These are phyloP conservation scores for Auricularia sp. DNA, from an alignment of 768 basidiomycete genomes.

Conservation along the genomic window DNA sequence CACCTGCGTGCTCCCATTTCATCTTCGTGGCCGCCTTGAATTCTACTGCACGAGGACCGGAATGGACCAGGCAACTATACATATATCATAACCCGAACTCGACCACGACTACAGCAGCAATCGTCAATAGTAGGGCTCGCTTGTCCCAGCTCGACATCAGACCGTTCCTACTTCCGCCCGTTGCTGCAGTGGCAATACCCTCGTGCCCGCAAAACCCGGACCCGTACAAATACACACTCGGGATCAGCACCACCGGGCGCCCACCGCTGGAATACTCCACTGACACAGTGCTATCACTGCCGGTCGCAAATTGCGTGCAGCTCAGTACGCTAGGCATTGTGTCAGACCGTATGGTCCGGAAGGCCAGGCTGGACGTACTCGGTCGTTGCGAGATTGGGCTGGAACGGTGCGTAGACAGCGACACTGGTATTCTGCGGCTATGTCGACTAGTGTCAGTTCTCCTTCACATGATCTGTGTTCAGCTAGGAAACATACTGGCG, in stretches of 20 bases:
- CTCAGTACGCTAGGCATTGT: conserved; percentile 42
- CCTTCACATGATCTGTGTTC: background rate
- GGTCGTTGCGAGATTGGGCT: conserved; percentile 35
- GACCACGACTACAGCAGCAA: background rate
- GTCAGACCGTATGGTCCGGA: background rate
- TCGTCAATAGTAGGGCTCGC: background rate
- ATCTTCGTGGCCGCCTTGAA: too few species aligned
- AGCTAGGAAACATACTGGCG: conserved; percentile 37
- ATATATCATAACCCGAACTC: too few species aligned
- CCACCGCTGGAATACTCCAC: conserved; percentile 59
- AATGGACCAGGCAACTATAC: too few species aligned
- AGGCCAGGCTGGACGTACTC: conserved; percentile 34
- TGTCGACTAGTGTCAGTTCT: conserved; percentile 1
- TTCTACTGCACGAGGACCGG: too few species aligned
- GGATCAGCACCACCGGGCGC: conserved; percentile 39
- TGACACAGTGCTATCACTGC: conserved; percentile 50
- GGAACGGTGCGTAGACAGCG: conserved; percentile 47
- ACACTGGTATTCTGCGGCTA: conserved; percentile 50
- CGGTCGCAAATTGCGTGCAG: conserved; percentile 59
- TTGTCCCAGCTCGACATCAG: background rate
- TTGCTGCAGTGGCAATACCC: conserved; percentile 22
- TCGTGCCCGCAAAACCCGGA: conserved; percentile 33
- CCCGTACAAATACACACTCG: conserved; percentile 22
- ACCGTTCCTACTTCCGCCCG: background rate
- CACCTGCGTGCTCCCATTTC: too few species aligned